A percentile compares a stretch with the other conserved stretches of the same genome.
These are phyloP conservation scores for Paspalum notatum DNA, from an alignment of 176 grass and related monocot species.

Conservation along the genomic window DNA sequence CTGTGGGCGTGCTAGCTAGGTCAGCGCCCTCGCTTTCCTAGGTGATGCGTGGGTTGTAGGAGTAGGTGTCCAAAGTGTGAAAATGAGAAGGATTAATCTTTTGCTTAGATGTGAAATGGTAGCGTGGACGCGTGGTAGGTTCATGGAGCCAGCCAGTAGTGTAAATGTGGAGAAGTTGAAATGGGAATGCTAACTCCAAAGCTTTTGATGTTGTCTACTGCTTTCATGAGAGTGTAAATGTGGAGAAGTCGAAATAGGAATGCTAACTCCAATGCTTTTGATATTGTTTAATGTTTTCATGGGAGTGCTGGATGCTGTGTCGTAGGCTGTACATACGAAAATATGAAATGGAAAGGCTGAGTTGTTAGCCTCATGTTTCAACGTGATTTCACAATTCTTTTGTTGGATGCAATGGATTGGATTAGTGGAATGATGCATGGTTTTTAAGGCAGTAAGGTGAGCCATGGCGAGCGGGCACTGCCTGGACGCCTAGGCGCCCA, in stretches of 20 bases:
- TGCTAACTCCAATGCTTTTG: constrained; percentile 13
- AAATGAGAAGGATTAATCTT: neutral
- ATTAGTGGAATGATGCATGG: neutral
- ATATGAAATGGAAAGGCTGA: neutral
- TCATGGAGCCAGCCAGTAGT: neutral
- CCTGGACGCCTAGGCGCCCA: too few species aligned
- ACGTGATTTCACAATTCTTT: neutral
- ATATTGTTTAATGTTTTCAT: neutral
- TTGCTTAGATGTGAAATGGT: constrained; percentile 21
- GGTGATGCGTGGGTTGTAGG: constrained; percentile 5
- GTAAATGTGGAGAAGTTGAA: constrained; percentile 6
- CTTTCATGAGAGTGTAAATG: neutral
- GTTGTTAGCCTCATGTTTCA: neutral
- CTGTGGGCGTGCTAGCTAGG: constrained; percentile 2
- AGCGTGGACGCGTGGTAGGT: neutral
- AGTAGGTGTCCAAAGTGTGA: constrained; percentile 27
- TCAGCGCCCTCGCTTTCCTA: neutral
- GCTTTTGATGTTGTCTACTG: constrained; percentile 1
- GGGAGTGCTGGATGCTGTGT: constrained; percentile 8
- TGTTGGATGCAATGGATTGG: neutral
- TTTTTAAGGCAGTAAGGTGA: too few species aligned
- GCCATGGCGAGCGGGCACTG: too few species aligned
- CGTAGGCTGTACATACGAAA: constrained; percentile 1
- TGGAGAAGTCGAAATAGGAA: constrained; percentile 4
- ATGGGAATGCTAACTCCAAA: constrained; percentile 12